Conservation (phyloP, 768 basidiomycete genomes). For the Suillus variegatus region DNA sequence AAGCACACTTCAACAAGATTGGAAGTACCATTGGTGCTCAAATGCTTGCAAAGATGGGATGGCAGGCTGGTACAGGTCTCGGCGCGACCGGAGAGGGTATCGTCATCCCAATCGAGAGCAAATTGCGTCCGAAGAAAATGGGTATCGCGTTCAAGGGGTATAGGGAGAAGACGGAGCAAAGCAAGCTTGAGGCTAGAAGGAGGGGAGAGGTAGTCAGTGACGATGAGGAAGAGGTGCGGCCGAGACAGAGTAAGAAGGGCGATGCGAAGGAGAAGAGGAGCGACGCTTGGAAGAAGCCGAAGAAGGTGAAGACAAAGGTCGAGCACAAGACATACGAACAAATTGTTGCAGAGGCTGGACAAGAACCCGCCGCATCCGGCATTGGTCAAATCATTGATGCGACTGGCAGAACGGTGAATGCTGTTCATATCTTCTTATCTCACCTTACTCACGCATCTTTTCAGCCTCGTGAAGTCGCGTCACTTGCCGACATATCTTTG, state of each 20-base stretch:
- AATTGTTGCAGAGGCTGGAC: slow-evolving; percentile 85
- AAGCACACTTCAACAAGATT: slow-evolving; percentile 80
- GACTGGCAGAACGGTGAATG: slow-evolving; percentile 83
- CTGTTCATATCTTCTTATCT: slow-evolving; percentile 1
- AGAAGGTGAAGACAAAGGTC: slow-evolving; percentile 80
- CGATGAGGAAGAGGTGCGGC: slow-evolving; percentile 48
- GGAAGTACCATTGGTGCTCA: slow-evolving; percentile 80
- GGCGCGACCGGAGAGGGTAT: slow-evolving; percentile 80
- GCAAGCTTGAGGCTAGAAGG: slow-evolving; percentile 75
- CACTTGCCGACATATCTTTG: slow-evolving; percentile 73
- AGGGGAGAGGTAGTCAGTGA: slow-evolving; percentile 76
- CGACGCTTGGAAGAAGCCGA: slow-evolving; percentile 84
- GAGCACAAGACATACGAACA: slow-evolving; percentile 98
- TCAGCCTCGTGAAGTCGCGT: slow-evolving; percentile 85
- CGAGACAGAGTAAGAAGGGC: slow-evolving; percentile 25
- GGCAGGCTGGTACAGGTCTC: slow-evolving; percentile 81
- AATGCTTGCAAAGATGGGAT: slow-evolving; percentile 95
- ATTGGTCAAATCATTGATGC: slow-evolving; percentile 94
- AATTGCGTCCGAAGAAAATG: slow-evolving; percentile 80
- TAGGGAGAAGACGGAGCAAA: slow-evolving; percentile 85
- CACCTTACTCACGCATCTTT: slow-evolving; percentile 12
- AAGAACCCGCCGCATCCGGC: slow-evolving; percentile 51
- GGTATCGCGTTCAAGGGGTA: slow-evolving; percentile 89
- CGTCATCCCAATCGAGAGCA: slow-evolving; percentile 84
- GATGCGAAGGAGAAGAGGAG: slow-evolving; percentile 64